Base-by-base conservation (phyloP, 1,284 basidiomycete species). In the Apiotrichum akiyoshidainum region DNA sequence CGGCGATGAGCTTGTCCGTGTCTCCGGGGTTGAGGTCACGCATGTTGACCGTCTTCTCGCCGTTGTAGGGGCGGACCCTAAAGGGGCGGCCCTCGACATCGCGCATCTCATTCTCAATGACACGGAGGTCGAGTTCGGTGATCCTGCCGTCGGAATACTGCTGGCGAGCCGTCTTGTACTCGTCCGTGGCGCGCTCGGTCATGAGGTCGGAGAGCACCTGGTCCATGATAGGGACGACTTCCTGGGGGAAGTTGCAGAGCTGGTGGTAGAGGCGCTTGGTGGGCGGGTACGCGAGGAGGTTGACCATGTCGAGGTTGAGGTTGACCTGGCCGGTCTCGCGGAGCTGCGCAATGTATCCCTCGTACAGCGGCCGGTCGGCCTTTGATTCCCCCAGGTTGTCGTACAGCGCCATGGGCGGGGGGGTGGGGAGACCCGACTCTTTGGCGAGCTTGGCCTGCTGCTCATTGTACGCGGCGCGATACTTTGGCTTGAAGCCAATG, bases 171-270 rank as follows among this genome's bases (percentile, higher is more conserved):
- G 80, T 82, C 60, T 85, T 83, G 70, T 87, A 84, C 71, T 95
- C 91, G 65, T 86, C 81, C 56, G 92, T 87, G 0, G 88, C 88
- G 34, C 87, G 69, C 64, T 90, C 88, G 50, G 92, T 78, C 87
- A 95, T 88, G 55, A 89, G 78, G 70, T 98, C 94, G 77, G 94
- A 92, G 65, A 98, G 80, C 0, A 93, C 88, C 71, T 94, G 91
- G 82, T 99, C 96, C 87, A 97, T 93, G 54, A 92, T 90, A 2
- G 95, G 95, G 45, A 99, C 84, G 53, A 98, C 86, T 80, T 99
- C 95, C 76, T 97, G 93, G 0, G 95, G 96, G 75, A 95, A 99
- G 72, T 92, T 93, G 65, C 87, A 77, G 14, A 98, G 80, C 69
- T 90, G 89, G 45, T 80, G 79, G 72, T 90, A 84, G 14, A 97